phyloP scores from a whole-genome alignment of 345 rosid genomes.

The Alliaria petiolata region DNA sequence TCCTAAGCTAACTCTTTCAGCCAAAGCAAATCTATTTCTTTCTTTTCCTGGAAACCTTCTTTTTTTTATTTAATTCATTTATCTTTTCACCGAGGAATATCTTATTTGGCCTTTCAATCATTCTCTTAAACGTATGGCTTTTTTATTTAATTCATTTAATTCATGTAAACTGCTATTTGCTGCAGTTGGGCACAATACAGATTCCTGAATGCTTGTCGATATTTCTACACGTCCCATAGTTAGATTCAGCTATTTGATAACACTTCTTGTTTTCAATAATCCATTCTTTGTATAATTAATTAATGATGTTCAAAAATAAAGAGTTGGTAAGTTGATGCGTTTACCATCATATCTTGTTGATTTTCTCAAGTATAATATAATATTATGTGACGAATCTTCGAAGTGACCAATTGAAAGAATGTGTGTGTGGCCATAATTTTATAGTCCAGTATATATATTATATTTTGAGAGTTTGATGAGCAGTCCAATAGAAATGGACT shows the following conservation, averaged over 20 bases:
- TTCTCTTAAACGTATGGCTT: neutral
- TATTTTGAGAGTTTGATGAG: constrained; percentile 28
- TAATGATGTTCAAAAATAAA: neutral
- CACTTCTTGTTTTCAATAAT: neutral
- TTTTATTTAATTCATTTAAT: too few species aligned
- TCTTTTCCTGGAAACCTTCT: constrained; percentile 23
- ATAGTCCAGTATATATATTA: constrained; percentile 17
- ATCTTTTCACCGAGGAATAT: neutral
- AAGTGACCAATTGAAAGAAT: constrained; percentile 27
- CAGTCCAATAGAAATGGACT: constrained; percentile 29
- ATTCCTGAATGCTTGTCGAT: neutral
- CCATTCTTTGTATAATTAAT: neutral
- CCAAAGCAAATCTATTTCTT: constrained; percentile 36
- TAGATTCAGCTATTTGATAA: neutral
- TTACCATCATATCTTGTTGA: constrained; percentile 8
- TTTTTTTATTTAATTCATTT: constrained; percentile 1
- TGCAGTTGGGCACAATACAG: neutral
- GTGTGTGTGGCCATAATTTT: constrained; percentile 19
- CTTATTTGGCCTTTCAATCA: neutral
- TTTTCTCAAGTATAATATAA: neutral
- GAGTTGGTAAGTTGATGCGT: constrained; percentile 7
- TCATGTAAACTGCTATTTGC: neutral
- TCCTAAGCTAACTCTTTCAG: constrained; percentile 38
- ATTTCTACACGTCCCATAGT: too few species aligned
- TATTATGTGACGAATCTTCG: constrained; percentile 2